Conservation (phyloP, 2,329 filamentous ascomycete species). For the Cercospora sesami region DNA sequence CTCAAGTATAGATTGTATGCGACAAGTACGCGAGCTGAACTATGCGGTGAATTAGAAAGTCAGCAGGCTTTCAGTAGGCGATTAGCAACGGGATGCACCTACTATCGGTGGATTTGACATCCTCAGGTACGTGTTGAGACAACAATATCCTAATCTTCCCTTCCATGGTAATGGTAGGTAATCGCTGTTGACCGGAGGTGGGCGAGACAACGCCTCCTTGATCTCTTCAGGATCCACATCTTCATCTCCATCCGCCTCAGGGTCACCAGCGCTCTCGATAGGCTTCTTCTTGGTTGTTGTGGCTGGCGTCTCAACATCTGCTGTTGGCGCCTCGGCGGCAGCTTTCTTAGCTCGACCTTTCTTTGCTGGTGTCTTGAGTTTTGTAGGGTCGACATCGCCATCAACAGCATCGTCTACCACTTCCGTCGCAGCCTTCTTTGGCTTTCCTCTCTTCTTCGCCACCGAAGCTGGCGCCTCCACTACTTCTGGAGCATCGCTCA, state of each 20-base stretch:
- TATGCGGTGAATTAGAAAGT: not conserved
- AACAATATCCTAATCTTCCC: conserved; percentile 86
- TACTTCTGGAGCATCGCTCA: conserved; percentile 41
- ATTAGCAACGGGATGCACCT: not conserved
- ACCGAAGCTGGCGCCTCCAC: conserved; percentile 29
- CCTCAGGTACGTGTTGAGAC: conserved; percentile 87
- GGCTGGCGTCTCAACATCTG: conserved; percentile 14
- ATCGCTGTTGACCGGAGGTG: conserved; percentile 78
- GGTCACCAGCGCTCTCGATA: conserved; percentile 42
- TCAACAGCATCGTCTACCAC: conserved; percentile 13
- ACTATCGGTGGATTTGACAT: conserved; percentile 72
- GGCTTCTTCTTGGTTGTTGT: conserved; percentile 33
- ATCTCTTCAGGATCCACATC: conserved; percentile 59
- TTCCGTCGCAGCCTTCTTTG: conserved; percentile 16
- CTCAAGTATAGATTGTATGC: conserved; percentile 85
- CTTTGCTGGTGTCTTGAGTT: conserved; percentile 21
- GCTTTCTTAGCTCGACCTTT: conserved; percentile 27
- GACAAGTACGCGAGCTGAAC: conserved; percentile 87
- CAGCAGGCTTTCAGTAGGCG: not conserved
- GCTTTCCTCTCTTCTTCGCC: conserved; percentile 23
- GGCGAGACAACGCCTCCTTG: conserved; percentile 59
- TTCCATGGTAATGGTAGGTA: conserved; percentile 87
- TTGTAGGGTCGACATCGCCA: conserved; percentile 10
- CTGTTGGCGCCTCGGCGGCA: conserved; percentile 18
- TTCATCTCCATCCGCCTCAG: conserved; percentile 56